Percentiles rank a stretch among this genome's conserved stretches.
Conservation (phyloP, 495 filamentous ascomycete genomes). For the Xylaria castorea region DNA sequence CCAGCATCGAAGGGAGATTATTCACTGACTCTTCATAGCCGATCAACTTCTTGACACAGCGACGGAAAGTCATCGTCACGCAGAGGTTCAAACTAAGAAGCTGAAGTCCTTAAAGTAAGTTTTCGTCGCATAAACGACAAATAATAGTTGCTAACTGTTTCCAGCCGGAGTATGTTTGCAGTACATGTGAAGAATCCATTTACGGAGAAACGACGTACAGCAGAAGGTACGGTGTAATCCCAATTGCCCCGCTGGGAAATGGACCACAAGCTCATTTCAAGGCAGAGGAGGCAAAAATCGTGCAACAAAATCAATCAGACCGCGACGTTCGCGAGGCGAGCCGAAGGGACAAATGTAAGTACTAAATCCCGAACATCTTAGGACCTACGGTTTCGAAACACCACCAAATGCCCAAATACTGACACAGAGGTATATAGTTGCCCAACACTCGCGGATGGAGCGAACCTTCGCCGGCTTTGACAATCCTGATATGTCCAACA, state of each 20-base stretch:
- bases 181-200: slow-evolving; percentile 78
- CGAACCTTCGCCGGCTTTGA: slow-evolving; percentile 29
- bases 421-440: slow-evolving; percentile 14
- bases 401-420: not conserved
- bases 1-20: not conserved
- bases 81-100: slow-evolving; percentile 76
- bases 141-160: slow-evolving; percentile 16
- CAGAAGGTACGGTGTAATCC: slow-evolving; percentile 47
- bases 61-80: slow-evolving; percentile 47
- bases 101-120: slow-evolving; percentile 61
- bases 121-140: not conserved
- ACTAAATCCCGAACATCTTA: slow-evolving; percentile 63
- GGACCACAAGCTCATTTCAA: not conserved
- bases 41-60: slow-evolving; percentile 77
- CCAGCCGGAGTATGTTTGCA: slow-evolving; percentile 85
- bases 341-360: slow-evolving; percentile 74
- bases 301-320: slow-evolving; percentile 69
- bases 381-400: not conserved
- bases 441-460: slow-evolving; percentile 36
- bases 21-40: slow-evolving; percentile 38
- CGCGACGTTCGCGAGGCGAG: slow-evolving; percentile 72
- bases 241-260: not conserved
- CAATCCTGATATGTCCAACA: slow-evolving; percentile 7
- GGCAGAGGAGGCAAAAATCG: slow-evolving; percentile 58
- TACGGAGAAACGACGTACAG: slow-evolving; percentile 61